phyloP scores from a whole-genome alignment of 352 stramenopile species.

The Phytophthora hybrid region DNA sequence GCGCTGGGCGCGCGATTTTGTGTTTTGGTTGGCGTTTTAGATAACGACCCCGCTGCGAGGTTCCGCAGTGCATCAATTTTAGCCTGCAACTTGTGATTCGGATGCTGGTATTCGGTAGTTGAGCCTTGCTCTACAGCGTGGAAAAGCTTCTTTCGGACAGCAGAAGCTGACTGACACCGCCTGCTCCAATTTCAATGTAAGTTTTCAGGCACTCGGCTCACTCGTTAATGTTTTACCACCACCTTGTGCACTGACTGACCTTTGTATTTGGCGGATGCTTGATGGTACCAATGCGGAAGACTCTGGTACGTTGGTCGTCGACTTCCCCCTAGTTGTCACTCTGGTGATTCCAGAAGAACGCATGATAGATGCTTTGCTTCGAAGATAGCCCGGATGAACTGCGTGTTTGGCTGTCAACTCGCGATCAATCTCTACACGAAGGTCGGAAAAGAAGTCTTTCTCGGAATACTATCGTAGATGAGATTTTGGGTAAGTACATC shows the following conservation, averaged over 20 bases:
- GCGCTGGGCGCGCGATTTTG: constrained; percentile 15
- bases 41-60: constrained; percentile 27
- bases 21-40: constrained; percentile 14
- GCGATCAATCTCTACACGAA: constrained; percentile 36
- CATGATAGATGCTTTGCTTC: constrained; percentile 34
- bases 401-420: constrained; percentile 23
- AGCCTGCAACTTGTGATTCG: constrained; percentile 41
- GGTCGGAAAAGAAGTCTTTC: constrained; percentile 35
- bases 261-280: constrained; percentile 34
- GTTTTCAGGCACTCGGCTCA: not conserved
- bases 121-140: constrained; percentile 61
- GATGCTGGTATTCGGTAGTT: constrained; percentile 34
- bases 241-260: constrained; percentile 18
- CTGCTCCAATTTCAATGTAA: constrained; percentile 27
- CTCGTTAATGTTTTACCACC: not conserved
- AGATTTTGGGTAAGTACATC: not conserved
- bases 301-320: constrained; percentile 6
- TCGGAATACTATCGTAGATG: constrained; percentile 17
- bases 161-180: constrained; percentile 72
- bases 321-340: constrained; percentile 11
- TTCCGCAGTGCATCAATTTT: constrained; percentile 54
- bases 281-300: constrained; percentile 23
- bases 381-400: constrained; percentile 23
- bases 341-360: constrained; percentile 20
- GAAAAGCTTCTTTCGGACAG: constrained; percentile 72